These are phyloP conservation scores for Coemansia sp. DNA, from an alignment of 192 early-diverging fungal genomes.

Conservation along the genomic window DNA sequence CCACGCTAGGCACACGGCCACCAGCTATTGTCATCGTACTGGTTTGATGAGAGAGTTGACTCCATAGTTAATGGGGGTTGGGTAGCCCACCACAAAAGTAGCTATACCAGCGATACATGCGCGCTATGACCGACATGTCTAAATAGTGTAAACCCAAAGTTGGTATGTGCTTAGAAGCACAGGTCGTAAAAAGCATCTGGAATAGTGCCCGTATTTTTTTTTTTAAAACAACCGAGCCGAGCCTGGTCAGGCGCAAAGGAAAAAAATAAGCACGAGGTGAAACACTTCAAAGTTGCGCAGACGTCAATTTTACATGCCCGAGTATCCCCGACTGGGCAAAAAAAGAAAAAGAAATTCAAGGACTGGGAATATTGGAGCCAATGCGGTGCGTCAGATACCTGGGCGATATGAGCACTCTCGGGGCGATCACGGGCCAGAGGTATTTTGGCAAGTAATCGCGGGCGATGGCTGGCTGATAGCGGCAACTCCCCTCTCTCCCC, in stretches of 20 bases:
- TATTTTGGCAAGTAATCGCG: neutral
- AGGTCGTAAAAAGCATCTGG: neutral
- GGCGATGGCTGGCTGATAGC: conserved; percentile 10
- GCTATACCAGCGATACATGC: neutral
- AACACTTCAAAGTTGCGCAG: neutral
- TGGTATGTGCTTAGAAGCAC: neutral
- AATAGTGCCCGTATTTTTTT: neutral
- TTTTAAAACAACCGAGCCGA: neutral
- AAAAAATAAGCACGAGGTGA: neutral
- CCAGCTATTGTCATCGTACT: neutral
- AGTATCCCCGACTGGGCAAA: neutral
- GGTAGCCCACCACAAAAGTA: neutral
- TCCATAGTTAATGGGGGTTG: neutral
- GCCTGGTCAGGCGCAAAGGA: neutral
- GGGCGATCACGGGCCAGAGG: neutral
- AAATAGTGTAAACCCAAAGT: neutral
- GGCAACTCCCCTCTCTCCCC: neutral
- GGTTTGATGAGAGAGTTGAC: neutral
- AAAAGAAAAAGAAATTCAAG: neutral
- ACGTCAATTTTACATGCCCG: neutral
- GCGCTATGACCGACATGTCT: neutral
- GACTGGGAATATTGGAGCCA: neutral
- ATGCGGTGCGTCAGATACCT: neutral
- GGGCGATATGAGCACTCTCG: conserved; percentile 1
- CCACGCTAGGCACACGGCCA: neutral